A percentile compares a stretch with the other conserved stretches of the same genome.
phyloP scores from a whole-genome alignment of 805 yeast genomes.

The Schwanniomyces polymorphus region DNA sequence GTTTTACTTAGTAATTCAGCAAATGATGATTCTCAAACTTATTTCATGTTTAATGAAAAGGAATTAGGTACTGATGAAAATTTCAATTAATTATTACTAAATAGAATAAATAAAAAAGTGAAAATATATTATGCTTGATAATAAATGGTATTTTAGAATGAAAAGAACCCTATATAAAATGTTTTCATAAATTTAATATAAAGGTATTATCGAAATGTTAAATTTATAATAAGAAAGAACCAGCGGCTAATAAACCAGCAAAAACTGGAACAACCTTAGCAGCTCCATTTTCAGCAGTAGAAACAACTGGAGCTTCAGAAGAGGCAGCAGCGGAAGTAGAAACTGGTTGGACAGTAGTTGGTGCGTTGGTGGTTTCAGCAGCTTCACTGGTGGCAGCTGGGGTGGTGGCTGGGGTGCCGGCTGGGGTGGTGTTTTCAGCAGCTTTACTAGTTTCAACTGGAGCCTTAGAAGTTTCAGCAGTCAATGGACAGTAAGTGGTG shows the following conservation, averaged over 20 bases:
- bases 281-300: conserved; percentile 14
- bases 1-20: neutral
- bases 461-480: conserved; percentile 11
- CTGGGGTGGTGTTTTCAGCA: conserved; percentile 11
- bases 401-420: too few species aligned
- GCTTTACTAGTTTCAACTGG: conserved; percentile 8
- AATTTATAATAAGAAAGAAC: conserved; percentile 13
- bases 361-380: conserved; percentile 8
- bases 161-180: neutral
- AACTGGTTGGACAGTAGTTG: conserved; percentile 3
- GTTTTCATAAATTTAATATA: neutral
- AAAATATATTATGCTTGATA: neutral
- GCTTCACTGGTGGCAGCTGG: neutral
- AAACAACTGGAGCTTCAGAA: neutral
- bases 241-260: conserved; percentile 26
- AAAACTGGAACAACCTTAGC: conserved; percentile 13
- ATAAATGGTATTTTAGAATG: neutral
- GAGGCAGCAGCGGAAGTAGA: conserved; percentile 9
- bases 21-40: neutral
- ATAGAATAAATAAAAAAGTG: neutral
- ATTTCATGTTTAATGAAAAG: neutral
- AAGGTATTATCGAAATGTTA: neutral
- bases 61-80: neutral
- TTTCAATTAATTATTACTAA: neutral
- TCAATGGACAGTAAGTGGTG: conserved; percentile 38